Conservation (phyloP, 2,329 filamentous ascomycete species). For the Fusarium pseudocircinatum region DNA sequence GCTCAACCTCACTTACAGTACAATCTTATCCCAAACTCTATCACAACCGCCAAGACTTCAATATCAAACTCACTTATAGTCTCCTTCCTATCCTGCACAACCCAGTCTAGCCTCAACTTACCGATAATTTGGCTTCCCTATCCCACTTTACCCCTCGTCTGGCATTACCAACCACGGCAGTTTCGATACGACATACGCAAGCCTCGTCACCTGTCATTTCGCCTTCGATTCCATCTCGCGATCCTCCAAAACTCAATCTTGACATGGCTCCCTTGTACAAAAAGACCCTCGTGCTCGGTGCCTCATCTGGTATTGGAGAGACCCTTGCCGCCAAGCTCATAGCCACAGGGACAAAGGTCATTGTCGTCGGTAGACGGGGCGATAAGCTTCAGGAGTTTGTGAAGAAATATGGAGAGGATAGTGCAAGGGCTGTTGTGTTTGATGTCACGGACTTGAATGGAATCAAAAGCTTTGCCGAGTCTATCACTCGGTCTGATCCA, state of each 20-base stretch:
- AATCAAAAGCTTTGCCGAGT: conserved; percentile 39
- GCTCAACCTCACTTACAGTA: not conserved
- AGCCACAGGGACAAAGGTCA: conserved; percentile 54
- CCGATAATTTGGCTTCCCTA: not conserved
- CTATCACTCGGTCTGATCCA: conserved; percentile 21
- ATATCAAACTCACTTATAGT: not conserved
- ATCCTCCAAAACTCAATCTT: conserved; percentile 11
- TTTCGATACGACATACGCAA: not conserved
- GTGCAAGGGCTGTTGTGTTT: conserved; percentile 49
- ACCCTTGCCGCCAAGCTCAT: conserved; percentile 53
- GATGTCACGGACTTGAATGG: conserved; percentile 57
- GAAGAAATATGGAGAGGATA: conserved; percentile 51
- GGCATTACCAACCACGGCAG: not conserved
- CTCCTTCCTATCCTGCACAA: not conserved
- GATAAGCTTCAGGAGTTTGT: conserved; percentile 61
- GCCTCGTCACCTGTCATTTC: not conserved
- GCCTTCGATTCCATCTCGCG: not conserved
- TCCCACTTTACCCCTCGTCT: conserved; percentile 8
- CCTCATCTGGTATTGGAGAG: conserved; percentile 44
- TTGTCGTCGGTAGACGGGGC: conserved; percentile 58
- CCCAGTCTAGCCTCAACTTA: not conserved
- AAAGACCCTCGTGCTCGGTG: conserved; percentile 55
- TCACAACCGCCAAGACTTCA: not conserved
- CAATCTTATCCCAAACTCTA: not conserved
- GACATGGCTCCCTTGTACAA: conserved; percentile 41